Evolutionary conservation across 352 stramenopile genomes (phyloP).

Genomic region (Phytopythium vexans): DNA sequence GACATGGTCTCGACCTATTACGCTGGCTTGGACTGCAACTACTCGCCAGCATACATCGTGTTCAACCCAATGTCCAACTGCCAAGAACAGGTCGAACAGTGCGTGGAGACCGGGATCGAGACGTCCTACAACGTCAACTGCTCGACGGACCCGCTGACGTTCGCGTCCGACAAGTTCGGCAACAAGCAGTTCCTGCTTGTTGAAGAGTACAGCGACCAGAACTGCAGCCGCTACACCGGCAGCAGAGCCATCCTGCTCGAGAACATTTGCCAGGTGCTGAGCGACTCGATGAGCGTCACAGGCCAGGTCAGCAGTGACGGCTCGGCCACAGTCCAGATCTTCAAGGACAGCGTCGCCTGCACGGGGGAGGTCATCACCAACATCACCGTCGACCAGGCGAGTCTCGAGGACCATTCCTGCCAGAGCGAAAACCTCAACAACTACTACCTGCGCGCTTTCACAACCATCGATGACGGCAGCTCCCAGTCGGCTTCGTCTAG

Average conservation of each 20-base stretch:
- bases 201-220: not conserved
- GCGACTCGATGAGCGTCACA: constrained; percentile 6
- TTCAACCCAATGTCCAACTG: not conserved
- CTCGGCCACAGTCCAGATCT: not conserved
- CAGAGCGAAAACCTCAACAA: not conserved
- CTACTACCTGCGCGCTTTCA: not conserved
- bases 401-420: not conserved
- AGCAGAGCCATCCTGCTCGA: not conserved
- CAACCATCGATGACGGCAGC: too few relatives aligned
- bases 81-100: not conserved
- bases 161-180: not conserved
- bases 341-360: constrained; percentile 1
- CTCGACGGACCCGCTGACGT: not conserved
- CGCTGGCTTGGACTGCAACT: not conserved
- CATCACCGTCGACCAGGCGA: not conserved
- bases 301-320: not conserved
- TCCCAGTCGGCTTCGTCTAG: too few relatives aligned
- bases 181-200: constrained; percentile 1
- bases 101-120: not conserved
- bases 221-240: not conserved
- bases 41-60: not conserved
- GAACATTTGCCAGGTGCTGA: not conserved
- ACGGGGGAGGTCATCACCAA: not conserved
- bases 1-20: constrained; percentile 1
- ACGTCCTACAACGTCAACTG: constrained; percentile 1